Evolutionary conservation across 495 filamentous ascomycete genomes (phyloP), one percentile per base, ranked within the genome.

Genomic region (Penicillium malachiteum): DNA sequence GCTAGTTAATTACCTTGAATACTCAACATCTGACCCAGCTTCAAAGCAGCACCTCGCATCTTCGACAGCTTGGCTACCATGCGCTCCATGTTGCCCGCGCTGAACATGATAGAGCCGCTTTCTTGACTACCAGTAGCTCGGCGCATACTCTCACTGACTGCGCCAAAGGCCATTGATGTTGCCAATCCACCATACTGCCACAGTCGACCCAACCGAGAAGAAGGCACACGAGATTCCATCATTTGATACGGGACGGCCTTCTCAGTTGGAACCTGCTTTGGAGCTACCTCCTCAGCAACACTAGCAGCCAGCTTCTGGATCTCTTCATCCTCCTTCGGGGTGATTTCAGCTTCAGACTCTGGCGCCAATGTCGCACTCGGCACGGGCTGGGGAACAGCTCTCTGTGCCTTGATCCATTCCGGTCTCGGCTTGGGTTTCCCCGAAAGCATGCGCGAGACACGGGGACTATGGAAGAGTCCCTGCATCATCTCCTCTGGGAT

Each of bases 21-120:
- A 64, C 89, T 94, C 74, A 98, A 87, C 88, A 98, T 91, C 72
- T 98, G 94, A 5, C 94, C 94, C 5, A 98, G 73, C 71, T 98
- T 98, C n/a, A 98, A 75, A 41, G 94, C 94, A n/a, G 94, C 95
- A 18, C 94, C 94, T 62, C 94, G 85, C 94, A 98, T 98, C 26
- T 89, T 86, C 10, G 91, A 96, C 7, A 98, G 82, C 71, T 92
- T 96, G 14, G 90, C 78, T 5, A 97, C 94, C 4, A 98, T 82
- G 33, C 94, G 80, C 64, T 97, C 91, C 81, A 96, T 90, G 63
- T 98, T 98, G 7, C 78, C 83, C 13, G 90, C 78, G 69, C 88
- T 96, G 58, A 98, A 85, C 81, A 98, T 88, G 42, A 96, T 74
- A 12, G 92, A 94, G 3, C 89, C 86, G 48, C 76, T 74, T 16